These are phyloP conservation scores for Leishmania martiniquensis DNA, from an alignment of 208 protist genomes.

Conservation along the genomic window DNA sequence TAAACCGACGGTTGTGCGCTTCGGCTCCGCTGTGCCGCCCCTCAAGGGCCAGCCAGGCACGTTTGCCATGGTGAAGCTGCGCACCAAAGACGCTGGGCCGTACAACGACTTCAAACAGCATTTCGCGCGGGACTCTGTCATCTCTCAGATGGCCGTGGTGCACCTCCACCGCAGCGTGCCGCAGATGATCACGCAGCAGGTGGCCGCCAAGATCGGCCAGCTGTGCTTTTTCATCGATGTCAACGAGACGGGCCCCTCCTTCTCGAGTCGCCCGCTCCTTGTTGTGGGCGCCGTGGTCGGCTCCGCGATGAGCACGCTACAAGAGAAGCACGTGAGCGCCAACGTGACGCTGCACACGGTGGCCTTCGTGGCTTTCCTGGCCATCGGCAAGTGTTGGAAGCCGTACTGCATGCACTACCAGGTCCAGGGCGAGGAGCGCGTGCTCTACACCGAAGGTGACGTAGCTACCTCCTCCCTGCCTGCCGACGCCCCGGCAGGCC, in stretches of 20 bases:
- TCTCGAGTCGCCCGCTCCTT: conserved; percentile 28
- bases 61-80: conserved; percentile 41
- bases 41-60: conserved; percentile 10
- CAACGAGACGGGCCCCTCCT: conserved; percentile 22
- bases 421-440: conserved; percentile 38
- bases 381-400: conserved; percentile 37
- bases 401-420: conserved; percentile 63
- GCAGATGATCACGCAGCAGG: conserved; percentile 61
- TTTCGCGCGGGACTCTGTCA: conserved; percentile 23
- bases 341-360: conserved; percentile 38
- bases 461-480: conserved; percentile 12
- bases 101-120: conserved; percentile 45
- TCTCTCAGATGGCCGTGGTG: conserved; percentile 56
- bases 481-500: background rate
- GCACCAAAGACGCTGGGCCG: conserved; percentile 15
- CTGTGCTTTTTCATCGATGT: conserved; percentile 50
- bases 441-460: conserved; percentile 25
- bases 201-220: conserved; percentile 50
- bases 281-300: conserved; percentile 52
- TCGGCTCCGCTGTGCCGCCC: conserved; percentile 11
- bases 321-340: conserved; percentile 15
- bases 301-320: conserved; percentile 14
- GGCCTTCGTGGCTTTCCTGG: conserved; percentile 56
- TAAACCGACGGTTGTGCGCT: conserved; percentile 6
- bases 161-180: conserved; percentile 36